A percentile compares a stretch with the other conserved stretches of the same genome.
Evolutionary conservation across 176 grass and related monocot species (phyloP).

Genomic region (Rhynchospora breviuscula): DNA sequence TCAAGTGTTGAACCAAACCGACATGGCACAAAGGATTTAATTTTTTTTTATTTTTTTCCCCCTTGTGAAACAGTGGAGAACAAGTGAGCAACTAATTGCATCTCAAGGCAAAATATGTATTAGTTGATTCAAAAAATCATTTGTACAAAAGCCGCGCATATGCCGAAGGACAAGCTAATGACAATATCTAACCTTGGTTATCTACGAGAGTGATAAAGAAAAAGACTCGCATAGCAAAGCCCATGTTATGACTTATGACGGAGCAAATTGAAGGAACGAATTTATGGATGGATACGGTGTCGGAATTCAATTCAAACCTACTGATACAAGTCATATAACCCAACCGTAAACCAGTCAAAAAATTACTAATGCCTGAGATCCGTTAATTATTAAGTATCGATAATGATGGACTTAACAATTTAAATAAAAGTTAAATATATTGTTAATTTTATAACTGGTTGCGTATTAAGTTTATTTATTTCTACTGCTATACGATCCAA

Average conservation of each 20-base stretch:
- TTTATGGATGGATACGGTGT: neutral
- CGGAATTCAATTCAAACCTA: neutral
- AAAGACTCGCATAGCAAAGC: neutral
- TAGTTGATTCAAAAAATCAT: too few relatives aligned
- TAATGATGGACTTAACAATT: neutral
- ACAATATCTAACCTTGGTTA: too few relatives aligned
- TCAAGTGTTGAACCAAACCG: neutral
- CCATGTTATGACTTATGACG: neutral
- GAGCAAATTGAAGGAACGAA: neutral
- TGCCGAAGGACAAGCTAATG: neutral
- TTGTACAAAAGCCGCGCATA: neutral
- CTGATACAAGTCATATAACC: neutral
- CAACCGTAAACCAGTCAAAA: neutral
- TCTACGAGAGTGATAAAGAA: neutral
- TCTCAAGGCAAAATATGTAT: neutral
- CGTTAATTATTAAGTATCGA: neutral
- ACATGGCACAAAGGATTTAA: neutral
- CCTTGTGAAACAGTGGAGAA: neutral
- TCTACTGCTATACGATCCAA: too few relatives aligned
- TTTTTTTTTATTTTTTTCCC: neutral
- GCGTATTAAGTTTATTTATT: too few relatives aligned
- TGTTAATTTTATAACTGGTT: neutral
- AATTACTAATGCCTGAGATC: neutral
- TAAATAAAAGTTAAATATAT: neutral
- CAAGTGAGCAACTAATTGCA: neutral